A percentile compares a stretch with the other conserved stretches of the same genome.
Evolutionary conservation across 2,329 filamentous ascomycete genomes (phyloP).

Genomic region (Samsoniella hepiali): DNA sequence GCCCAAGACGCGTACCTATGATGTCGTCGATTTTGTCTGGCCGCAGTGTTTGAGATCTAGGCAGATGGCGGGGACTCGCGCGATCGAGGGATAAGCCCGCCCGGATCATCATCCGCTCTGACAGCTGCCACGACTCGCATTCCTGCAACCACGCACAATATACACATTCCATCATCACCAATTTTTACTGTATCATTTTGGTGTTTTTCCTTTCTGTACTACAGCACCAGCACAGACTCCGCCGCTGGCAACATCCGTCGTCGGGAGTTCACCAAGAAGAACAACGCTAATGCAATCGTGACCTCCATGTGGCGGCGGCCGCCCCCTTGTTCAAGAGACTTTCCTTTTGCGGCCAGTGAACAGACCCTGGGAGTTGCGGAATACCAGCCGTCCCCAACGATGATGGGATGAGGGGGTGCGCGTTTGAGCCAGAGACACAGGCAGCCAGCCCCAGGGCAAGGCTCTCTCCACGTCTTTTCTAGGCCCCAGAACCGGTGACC

Average conservation of each 20-base stretch:
- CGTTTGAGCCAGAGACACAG: not conserved
- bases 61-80: not conserved
- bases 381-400: not conserved
- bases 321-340: not conserved
- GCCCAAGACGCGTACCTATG: not conserved
- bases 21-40: conserved; percentile 12
- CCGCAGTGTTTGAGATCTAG: not conserved
- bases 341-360: too few species aligned
- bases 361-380: too few species aligned
- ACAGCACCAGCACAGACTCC: not conserved
- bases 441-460: not conserved
- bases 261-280: not conserved
- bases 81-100: not conserved
- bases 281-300: not conserved
- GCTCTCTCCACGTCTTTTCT: not conserved
- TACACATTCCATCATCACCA: not conserved
- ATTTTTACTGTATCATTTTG: not conserved
- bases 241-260: not conserved
- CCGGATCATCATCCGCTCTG: not conserved
- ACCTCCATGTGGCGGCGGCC: not conserved
- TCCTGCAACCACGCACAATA: not conserved
- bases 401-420: not conserved
- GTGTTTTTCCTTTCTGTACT: not conserved
- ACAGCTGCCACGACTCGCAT: not conserved
- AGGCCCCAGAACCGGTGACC: too few species aligned